Base-by-base conservation (phyloP, 805 yeast genomes). In the Saccharomycopsis amapae region DNA sequence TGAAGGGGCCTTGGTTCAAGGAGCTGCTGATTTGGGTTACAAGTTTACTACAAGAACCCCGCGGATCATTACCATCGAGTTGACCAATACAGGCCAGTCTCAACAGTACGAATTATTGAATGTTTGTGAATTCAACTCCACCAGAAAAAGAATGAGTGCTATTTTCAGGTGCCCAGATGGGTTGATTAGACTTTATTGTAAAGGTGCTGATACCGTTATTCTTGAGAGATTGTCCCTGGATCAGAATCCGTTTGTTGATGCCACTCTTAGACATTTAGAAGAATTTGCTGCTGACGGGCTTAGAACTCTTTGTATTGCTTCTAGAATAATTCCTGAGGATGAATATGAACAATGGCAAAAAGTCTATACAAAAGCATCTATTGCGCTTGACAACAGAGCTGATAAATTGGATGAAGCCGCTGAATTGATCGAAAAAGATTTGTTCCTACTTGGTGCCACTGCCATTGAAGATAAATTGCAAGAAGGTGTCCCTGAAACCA, bases 401-500 rank as follows among this genome's bases (percentile, higher is more conserved):
- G 79, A 78, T 23, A 79, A 78, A 58, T 68, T 94, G 45, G 97
- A 89, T 58, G 85, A 75, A 6, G 95, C 84, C 10, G 97, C 98
- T 0, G 96, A 90, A 57, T 55, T 78, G 45, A 88, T 93, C 51
- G 99, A 93, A 62, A 73, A 69, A 31, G 82, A 85, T 50, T 66
- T 93, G 53, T 81, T 80, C 50, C 65, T 93, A 33, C 67, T 93
- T 15, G 99, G 99, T 33, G 97, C 97, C 1, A 94, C 98, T 31
- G 99, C 98, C 1, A 93, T 93, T 60, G 99, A 93, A 62, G 99
- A 93, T 62, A 90, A 93, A 60, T 69, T 93, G 40, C 99, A 93
- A 66, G 97, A 90, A 48, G 98, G 97, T 34, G 99, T 93, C 18
- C 97, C 99, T 2, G 98, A 93, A 54, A 88, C 98, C 1, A 94